Conservation (phyloP, 768 basidiomycete genomes). For the Lactarius pseudohatsudake region DNA sequence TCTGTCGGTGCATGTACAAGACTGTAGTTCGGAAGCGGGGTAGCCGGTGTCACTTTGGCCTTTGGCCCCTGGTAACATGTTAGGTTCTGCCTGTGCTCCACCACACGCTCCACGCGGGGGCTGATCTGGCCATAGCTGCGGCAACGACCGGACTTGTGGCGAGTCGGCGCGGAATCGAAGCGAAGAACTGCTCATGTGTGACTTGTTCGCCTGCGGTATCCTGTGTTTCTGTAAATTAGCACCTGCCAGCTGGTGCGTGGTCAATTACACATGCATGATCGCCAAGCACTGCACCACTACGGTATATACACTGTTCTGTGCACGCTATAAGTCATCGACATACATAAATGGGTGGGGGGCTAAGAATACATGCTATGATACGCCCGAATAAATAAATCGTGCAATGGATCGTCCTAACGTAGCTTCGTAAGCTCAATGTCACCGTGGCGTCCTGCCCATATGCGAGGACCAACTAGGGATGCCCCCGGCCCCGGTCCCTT, state of each 20-base stretch:
- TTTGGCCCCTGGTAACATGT: background rate
- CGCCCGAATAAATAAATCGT: slow-evolving; percentile 21
- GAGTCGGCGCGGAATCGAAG: background rate
- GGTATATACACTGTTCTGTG: background rate
- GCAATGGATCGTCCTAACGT: slow-evolving; percentile 5
- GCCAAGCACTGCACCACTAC: background rate
- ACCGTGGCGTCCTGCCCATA: slow-evolving; percentile 12
- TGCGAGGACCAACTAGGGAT: slow-evolving; percentile 7
- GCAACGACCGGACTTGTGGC: background rate
- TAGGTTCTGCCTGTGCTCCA: background rate
- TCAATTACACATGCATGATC: background rate
- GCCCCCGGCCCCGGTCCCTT: background rate
- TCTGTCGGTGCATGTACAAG: background rate
- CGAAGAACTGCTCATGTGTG: background rate
- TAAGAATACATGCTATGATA: slow-evolving; percentile 26
- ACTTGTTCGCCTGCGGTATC: background rate
- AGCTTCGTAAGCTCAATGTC: background rate
- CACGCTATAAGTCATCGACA: slow-evolving; percentile 4
- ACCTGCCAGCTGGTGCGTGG: slow-evolving; percentile 5
- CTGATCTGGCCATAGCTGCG: background rate
- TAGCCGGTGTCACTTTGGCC: background rate
- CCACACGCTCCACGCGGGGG: background rate
- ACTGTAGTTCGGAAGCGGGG: background rate
- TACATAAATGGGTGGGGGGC: slow-evolving; percentile 20
- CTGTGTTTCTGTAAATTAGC: background rate